Evolutionary conservation across 352 stramenopile species (phyloP).

Genomic region (Phytophthora constricta): DNA sequence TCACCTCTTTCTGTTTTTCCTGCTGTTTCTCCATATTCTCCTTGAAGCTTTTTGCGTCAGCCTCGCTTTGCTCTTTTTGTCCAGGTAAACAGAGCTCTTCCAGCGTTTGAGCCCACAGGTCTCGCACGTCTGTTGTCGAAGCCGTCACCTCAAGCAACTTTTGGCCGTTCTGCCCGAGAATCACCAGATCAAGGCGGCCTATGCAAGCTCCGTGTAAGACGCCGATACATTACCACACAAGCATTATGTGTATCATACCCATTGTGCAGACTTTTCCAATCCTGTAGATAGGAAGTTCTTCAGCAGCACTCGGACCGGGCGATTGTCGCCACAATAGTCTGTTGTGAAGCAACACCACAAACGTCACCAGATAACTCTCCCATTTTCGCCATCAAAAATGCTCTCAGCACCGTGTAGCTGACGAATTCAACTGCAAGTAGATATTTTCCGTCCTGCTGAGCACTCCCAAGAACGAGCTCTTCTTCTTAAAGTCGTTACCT

Average conservation of each 20-base stretch:
- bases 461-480: conserved; percentile 68
- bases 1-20: conserved; percentile 68
- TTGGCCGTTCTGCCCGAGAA: conserved; percentile 59
- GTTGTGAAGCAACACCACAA: not conserved
- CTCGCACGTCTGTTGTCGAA: conserved; percentile 42
- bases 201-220: not conserved
- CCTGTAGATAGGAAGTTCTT: conserved; percentile 59
- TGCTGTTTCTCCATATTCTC: conserved; percentile 63
- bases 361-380: not conserved
- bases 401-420: conserved; percentile 45
- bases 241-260: conserved; percentile 30
- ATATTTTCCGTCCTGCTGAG: conserved; percentile 63
- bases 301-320: conserved; percentile 42
- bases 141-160: conserved; percentile 73
- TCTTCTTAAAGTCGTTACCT: conserved; percentile 75
- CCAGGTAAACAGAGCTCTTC: conserved; percentile 56
- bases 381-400: not conserved
- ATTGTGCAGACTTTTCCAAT: conserved; percentile 66
- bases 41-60: conserved; percentile 49
- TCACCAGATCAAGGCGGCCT: conserved; percentile 53
- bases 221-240: not conserved
- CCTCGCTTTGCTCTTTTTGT: conserved; percentile 31
- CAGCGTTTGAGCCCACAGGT: conserved; percentile 75
- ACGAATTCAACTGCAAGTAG: conserved; percentile 65
- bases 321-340: conserved; percentile 59